Conservation (phyloP, 371 early-diverging fungal genomes). For the Lichtheimia ramosa region DNA sequence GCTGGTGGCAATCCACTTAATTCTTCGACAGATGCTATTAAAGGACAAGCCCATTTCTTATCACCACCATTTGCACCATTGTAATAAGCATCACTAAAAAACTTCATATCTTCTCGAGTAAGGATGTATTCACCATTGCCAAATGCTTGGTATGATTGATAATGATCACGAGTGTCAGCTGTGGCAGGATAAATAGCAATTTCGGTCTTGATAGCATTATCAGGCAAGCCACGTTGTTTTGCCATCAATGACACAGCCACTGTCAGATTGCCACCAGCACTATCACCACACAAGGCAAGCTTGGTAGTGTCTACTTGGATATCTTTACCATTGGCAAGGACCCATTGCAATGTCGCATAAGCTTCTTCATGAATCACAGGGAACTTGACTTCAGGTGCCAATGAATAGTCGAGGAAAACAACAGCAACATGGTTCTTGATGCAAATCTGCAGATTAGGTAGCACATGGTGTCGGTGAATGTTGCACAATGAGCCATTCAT, state of each 20-base stretch:
- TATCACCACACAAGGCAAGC: slow-evolving; percentile 21
- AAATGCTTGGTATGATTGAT: slow-evolving; percentile 7
- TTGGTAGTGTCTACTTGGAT: slow-evolving; percentile 13
- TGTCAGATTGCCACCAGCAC: slow-evolving; percentile 21
- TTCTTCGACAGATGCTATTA: slow-evolving; percentile 20
- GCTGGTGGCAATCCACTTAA: slow-evolving; percentile 35
- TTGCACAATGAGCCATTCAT: not conserved
- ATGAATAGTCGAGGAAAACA: slow-evolving; percentile 23
- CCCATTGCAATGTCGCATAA: slow-evolving; percentile 19
- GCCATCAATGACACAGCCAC: slow-evolving; percentile 10
- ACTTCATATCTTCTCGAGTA: not conserved
- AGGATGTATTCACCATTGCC: slow-evolving; percentile 15
- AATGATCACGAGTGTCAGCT: not conserved
- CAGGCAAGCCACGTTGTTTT: slow-evolving; percentile 12
- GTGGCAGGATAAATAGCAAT: slow-evolving; percentile 15
- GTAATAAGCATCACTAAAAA: slow-evolving; percentile 2
- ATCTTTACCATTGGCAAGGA: slow-evolving; percentile 8
- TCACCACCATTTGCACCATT: not conserved
- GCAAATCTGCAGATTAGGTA: not conserved
- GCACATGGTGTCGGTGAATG: not conserved
- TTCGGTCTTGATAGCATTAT: slow-evolving; percentile 12
- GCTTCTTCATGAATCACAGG: slow-evolving; percentile 31
- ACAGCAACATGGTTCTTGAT: slow-evolving; percentile 13
- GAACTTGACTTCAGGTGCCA: slow-evolving; percentile 29
- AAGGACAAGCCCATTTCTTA: not conserved